Base-by-base conservation (phyloP, 1,284 basidiomycete genomes). In the Trichosporon faecale region DNA sequence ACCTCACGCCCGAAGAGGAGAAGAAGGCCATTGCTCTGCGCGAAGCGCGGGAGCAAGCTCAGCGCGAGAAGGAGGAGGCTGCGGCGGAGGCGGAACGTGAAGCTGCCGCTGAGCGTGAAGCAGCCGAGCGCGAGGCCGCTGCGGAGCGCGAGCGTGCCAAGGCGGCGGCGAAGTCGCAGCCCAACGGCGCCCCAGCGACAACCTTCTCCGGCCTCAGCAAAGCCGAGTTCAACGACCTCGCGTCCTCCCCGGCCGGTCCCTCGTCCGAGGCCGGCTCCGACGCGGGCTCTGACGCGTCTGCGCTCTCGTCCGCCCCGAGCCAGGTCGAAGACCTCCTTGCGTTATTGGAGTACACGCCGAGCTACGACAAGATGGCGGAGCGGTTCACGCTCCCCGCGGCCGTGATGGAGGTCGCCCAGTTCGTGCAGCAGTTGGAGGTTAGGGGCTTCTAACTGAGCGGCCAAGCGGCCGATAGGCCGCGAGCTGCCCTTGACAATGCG, bases 1-100 rank as follows among this genome's bases (percentile, higher is more conserved):
- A 12, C 27, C 57, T 61, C 16, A 61, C 57, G 16, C 29, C 27
- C 16, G 57, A 31, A 18, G 57, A 61, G 57, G 9, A n/a, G 8
- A 23, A 29, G 75, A 25, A 83, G 72, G 66, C 82, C 82, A 68
- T 84, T 81, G 12, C 82, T 76, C 31, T 82, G 73, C 2, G 83
- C 83, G 0, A 83, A 77, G 12, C 64, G 29, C 35, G 81, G 76
- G 52, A 83, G 72, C 12, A 84, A 72, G 31, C 84, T 76, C 18
- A 83, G 71, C 3, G 74, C 77, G 16, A 85, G 75, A 9, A 84
- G 72, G 23, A 80, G 66, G 57, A 61, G 49, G 21, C 21, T 6
- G 57, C 18, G 12, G 18, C 31, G 18, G 27, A 31, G n/a, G 40
- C 40, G 16, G 35, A 37, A 14, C 35, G 35, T 12, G 35, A 37